phyloP scores from a whole-genome alignment of 2,329 filamentous ascomycete species.

The Ceratocystis smalleyi region DNA sequence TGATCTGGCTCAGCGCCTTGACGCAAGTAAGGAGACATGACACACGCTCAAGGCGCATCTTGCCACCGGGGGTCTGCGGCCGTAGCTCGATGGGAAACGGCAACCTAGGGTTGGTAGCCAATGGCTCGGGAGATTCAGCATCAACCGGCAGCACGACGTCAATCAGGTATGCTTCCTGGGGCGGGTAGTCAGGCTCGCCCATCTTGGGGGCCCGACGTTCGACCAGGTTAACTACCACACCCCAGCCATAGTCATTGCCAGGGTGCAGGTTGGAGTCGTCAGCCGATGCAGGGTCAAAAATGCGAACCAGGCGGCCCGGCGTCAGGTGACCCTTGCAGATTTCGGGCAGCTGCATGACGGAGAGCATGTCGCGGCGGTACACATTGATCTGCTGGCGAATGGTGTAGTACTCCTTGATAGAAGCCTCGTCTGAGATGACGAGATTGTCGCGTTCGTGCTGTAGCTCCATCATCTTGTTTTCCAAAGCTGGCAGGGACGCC shows the following conservation, averaged over 20 bases:
- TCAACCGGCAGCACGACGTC: constrained; percentile 60
- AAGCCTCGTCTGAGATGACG: constrained; percentile 69
- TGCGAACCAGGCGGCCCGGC: constrained; percentile 69
- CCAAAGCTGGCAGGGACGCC: constrained; percentile 65
- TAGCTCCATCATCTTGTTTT: constrained; percentile 65
- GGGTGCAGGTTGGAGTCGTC: constrained; percentile 29
- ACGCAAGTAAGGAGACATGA: constrained; percentile 77
- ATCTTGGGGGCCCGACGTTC: constrained; percentile 50
- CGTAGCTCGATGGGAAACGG: constrained; percentile 47
- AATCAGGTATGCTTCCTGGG: constrained; percentile 66
- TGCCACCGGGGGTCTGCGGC: constrained; percentile 45
- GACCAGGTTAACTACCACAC: constrained; percentile 63
- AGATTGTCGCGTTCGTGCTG: constrained; percentile 60
- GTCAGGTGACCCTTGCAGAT: constrained; percentile 76
- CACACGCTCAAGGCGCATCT: constrained; percentile 62
- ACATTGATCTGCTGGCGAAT: constrained; percentile 68
- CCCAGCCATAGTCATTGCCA: constrained; percentile 72
- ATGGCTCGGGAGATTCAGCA: constrained; percentile 27
- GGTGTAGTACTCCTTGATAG: constrained; percentile 87
- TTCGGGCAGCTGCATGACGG: constrained; percentile 81
- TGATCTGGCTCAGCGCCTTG: constrained; percentile 67
- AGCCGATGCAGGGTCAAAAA: constrained; percentile 47
- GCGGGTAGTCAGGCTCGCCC: constrained; percentile 49
- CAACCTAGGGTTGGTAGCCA: constrained; percentile 28
- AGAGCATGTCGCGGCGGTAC: constrained; percentile 77